Evolutionary conservation across 176 grass and related monocot species (phyloP).

Genomic region (Saccharum officinarum): DNA sequence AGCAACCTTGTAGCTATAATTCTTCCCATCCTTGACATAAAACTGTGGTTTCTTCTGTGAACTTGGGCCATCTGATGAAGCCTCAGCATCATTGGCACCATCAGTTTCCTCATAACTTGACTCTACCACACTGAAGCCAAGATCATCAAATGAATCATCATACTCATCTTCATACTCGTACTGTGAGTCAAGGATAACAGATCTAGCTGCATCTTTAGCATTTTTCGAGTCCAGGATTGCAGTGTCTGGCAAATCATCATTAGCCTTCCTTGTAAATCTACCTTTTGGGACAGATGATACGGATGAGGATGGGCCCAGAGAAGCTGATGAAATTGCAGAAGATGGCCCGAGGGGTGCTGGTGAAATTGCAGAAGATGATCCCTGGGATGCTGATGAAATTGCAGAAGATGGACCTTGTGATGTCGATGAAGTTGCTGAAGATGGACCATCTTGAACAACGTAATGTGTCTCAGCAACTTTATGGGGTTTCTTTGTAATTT

Average conservation of each 20-base stretch:
- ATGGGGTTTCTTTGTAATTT: slow-evolving; percentile 25
- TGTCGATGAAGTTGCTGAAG: slow-evolving; percentile 53
- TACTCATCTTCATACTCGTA: slow-evolving; percentile 96
- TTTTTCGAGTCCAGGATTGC: slow-evolving; percentile 60
- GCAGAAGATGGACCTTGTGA: slow-evolving; percentile 46
- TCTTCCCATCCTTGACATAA: slow-evolving; percentile 96
- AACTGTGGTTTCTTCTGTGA: slow-evolving; percentile 87
- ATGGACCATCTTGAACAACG: slow-evolving; percentile 42
- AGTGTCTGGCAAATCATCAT: slow-evolving; percentile 55
- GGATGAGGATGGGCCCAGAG: slow-evolving; percentile 31
- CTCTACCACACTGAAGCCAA: slow-evolving; percentile 83
- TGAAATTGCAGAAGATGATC: slow-evolving; percentile 49
- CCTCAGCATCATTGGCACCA: slow-evolving; percentile 40
- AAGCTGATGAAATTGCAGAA: slow-evolving; percentile 52
- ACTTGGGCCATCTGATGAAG: slow-evolving; percentile 50
- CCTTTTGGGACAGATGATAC: slow-evolving; percentile 60
- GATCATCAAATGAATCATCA: slow-evolving; percentile 98
- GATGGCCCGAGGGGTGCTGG: slow-evolving; percentile 27
- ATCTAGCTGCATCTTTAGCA: slow-evolving; percentile 62
- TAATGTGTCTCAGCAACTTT: slow-evolving; percentile 26
- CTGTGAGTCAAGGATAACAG: slow-evolving; percentile 60
- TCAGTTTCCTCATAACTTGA: slow-evolving; percentile 85
- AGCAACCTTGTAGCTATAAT: slow-evolving; percentile 96
- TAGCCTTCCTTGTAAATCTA: slow-evolving; percentile 83
- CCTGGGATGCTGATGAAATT: slow-evolving; percentile 39